Evolutionary conservation across 169 alveolate genomes (phyloP).

Genomic region (Toxoplasma gondii): DNA sequence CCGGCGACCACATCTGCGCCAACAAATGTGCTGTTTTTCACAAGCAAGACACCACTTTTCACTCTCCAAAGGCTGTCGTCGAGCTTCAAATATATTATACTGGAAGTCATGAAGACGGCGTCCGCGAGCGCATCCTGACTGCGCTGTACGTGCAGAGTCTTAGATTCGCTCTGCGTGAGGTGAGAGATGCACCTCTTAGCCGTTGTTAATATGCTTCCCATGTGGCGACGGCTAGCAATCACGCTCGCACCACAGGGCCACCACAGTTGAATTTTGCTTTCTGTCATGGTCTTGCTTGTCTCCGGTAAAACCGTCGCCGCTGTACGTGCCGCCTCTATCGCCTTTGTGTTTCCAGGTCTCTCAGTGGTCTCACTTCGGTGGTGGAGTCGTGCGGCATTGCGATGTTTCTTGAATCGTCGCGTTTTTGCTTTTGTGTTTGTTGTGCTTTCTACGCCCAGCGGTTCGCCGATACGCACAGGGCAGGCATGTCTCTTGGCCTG

Average conservation of each 20-base stretch:
- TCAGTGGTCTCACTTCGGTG: not conserved
- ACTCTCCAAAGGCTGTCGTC: conserved; percentile 25
- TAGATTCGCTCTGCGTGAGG: conserved; percentile 38
- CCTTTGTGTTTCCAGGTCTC: not conserved
- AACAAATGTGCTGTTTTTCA: conserved; percentile 41
- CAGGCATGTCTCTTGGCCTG: conserved; percentile 10
- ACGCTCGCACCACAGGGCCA: no score
- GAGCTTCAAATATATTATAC: conserved; percentile 31
- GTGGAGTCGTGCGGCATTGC: no score
- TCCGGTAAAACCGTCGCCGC: not conserved
- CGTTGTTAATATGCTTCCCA: no score
- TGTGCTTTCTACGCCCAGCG: not conserved
- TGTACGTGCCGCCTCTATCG: not conserved
- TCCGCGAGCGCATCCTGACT: conserved; percentile 26
- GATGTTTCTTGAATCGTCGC: no score
- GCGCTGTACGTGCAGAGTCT: conserved; percentile 24
- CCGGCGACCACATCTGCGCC: not conserved
- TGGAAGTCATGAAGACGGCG: not conserved
- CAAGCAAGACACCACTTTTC: conserved; percentile 24
- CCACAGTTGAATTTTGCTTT: not conserved
- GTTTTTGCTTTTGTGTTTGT: not conserved
- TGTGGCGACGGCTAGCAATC: no score
- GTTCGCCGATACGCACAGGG: not conserved
- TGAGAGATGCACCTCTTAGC: not conserved
- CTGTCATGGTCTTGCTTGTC: not conserved